Base-by-base conservation (phyloP, 306 rosid genomes). In the Lupinus albus region DNA sequence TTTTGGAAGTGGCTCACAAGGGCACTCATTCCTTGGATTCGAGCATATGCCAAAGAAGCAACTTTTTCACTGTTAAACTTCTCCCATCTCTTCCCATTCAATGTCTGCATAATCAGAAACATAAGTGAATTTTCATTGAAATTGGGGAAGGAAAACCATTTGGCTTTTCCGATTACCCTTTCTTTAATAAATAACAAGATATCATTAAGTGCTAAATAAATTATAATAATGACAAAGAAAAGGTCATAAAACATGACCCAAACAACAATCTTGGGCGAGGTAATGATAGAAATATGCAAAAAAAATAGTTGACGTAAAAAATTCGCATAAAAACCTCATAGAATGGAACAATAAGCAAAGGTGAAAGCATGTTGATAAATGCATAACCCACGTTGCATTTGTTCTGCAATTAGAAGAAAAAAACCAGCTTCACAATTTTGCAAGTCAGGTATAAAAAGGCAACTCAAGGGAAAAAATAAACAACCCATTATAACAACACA, bases 371-470 rank as follows among this genome's bases (percentile, higher is more conserved):
- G 84, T 94, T 94, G 86, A 94, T 94, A 85, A 94, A 94, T 70
- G 99, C 99, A 57, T 94, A 93, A 53, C 99, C 99, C 68, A 93
- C 97, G 25, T 94, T 94, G 78, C 97, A 94, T 81, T 94, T 94
- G 75, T 94, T 94, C 99, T 94, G 96, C 80, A 80, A 51, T 68
- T 47, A 45, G 61, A 50, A 67, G 48, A 8, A 5, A 13, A 9
- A 7, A 39, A 71, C 78, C 74, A 78, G 81, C 30, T 71, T 51
- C 61, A 47, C 14, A 39, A 32, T 16, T 49, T 61, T 7, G 49
- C 25, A 61, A 35, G 30, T 45, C 4, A 1, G 10, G 9, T 54
- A 60, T 20, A 11, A 42, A n/a, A 39, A 50, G 16, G 20, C 20
- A 13, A 12, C 32, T 25, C 42, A 5, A 49, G 8, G 4, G 11